Evolutionary conservation across 345 rosid species (phyloP), one percentile per base, ranked within the genome.

Genomic region (Brassica juncea): DNA sequence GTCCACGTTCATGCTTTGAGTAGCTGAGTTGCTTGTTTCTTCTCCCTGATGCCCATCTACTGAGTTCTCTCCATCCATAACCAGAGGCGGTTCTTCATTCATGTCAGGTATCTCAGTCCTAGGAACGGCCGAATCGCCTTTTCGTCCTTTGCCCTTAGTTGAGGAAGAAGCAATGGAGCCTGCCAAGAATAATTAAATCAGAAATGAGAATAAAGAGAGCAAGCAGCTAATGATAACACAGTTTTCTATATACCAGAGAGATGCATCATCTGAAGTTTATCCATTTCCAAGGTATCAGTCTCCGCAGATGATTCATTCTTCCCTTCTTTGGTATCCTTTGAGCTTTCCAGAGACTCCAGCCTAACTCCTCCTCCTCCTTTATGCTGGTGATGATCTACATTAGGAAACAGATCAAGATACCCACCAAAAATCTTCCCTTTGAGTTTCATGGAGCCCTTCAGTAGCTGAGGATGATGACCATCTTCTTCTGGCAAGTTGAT

Each of bases 271-370:
- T 55, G 76, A 70, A 84, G 79, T 65, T 66, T 69, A 88, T 89
- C 92, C 85, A 93, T 80, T 61, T 89, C 96, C 89, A 92, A 84
- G 66, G 88, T 85, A 62, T 87, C 82, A 57, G 94, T 91, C 73
- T 93, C 96, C 0, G 85, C 89, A 8, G 94, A 89, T 44, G 97
- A 92, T 79, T 84, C 93, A 71, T 81, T 49, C 15, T 85, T 76
- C 62, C 72, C 76, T 66, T 74, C 89, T 79, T 84, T 82, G 35
- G 82, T 77, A 35, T 89, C 88, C 28, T 82, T 83, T 52, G 93
- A 85, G 86, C 91, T 88, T 75, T 83, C 89, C 7, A 89, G 70
- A 71, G 88, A 82, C 57, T 82, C 88, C 68, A 92, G 82, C 77
- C 80, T 86, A 55, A 72, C 81, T 72, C 88, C 91, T 44, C 86